Base-by-base conservation (phyloP, 352 stramenopile genomes). In the Pythium dissimile region DNA sequence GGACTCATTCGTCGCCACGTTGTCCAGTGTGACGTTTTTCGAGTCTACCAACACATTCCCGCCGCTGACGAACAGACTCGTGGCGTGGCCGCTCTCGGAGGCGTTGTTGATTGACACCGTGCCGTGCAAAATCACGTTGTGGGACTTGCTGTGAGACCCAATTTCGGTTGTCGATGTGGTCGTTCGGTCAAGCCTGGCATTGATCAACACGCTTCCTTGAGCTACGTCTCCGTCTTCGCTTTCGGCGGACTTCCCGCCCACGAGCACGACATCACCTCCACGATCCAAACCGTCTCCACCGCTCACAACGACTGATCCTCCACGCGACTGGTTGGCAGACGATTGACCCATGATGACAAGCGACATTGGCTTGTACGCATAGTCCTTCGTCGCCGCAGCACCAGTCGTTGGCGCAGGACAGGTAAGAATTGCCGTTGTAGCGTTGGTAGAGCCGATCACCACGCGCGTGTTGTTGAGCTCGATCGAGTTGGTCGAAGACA, bases 261-360 rank as follows among this genome's bases (percentile, higher is more conserved):
- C 16, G 16, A 92, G 59, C 13, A 69, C 51, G 24, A 92, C 56
- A 27, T 79, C 66, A 28, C 82, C 82, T 28, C 80, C 82, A 16
- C 60, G 31, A 24, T 61, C 41, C 8, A 71, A 41, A 3, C 82
- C 82, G 15, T 83, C 57, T 3, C 82, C 82, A 39, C 82, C 82
- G 18, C 67, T 46, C 24, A 92, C 68, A 32, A 68, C 58, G 20
- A 92, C 62, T 23, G 84, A 66, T 18, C 82, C 82, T 27, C 80
- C 82, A 49, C 72, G 55, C 1, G 63, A 71, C 30, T 76, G 67
- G 12, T 64, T 68, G 2, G 59, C 65, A 2, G 80, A 81, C 12
- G 71, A 79, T 54, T 92, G 82, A 0, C 82, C 82, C 11, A 65
- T 54, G 1, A 92, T 59, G 54, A 80, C 72, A 26, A 92, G 45